A percentile compares a stretch with the other conserved stretches of the same genome.
Evolutionary conservation across 257 asterid species (phyloP).

Genomic region (Nicotiana attenuata): DNA sequence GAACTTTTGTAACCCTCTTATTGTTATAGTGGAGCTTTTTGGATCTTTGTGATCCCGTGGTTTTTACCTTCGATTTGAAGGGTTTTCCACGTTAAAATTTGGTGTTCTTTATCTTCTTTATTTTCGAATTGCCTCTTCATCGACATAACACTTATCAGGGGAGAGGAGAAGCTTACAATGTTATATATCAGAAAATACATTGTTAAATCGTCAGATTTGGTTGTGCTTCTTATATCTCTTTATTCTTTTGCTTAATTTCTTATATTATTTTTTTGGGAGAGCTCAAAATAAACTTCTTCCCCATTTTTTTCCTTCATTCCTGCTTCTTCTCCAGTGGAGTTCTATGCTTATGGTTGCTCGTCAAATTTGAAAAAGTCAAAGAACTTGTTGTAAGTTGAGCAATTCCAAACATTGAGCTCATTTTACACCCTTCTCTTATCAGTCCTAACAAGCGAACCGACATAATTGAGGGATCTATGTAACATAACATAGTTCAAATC

Average conservation of each 20-base stretch:
- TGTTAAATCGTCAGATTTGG: background rate
- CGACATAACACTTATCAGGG: too few relatives aligned
- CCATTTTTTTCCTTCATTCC: background rate
- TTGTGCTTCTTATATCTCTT: background rate
- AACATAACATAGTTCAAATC: background rate
- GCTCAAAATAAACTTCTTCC: background rate
- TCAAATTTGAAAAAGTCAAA: background rate
- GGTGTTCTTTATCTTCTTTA: too few relatives aligned
- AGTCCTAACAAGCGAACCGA: background rate
- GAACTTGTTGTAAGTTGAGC: background rate
- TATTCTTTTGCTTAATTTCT: background rate
- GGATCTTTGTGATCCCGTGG: too few relatives aligned
- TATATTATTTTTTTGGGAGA: background rate
- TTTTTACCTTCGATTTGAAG: too few relatives aligned
- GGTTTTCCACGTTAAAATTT: too few relatives aligned
- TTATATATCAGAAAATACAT: background rate
- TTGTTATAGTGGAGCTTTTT: too few relatives aligned
- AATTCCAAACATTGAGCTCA: background rate
- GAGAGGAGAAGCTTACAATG: background rate
- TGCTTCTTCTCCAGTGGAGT: background rate
- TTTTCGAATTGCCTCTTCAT: too few relatives aligned
- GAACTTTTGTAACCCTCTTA: too few relatives aligned
- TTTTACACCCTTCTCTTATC: background rate
- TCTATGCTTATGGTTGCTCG: background rate
- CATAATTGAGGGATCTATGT: background rate